Base-by-base conservation (phyloP, 108 stramenopile species). In the Conticribra guillardii region DNA sequence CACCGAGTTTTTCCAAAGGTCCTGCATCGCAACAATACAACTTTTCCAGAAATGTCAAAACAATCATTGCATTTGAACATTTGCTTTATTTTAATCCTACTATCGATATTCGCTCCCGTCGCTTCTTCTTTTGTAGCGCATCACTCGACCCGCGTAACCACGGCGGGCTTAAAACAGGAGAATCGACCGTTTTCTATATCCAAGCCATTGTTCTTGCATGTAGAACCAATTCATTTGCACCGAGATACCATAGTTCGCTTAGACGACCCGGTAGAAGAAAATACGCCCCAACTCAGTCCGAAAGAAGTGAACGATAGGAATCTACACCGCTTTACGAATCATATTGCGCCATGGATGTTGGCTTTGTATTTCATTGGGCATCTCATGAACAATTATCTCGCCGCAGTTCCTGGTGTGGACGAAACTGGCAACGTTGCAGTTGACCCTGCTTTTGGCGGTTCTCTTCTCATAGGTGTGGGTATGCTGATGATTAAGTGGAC, bases 191-290 rank as follows among this genome's bases (percentile, higher is more conserved):
- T n/a, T n/a, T n/a, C n/a, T n/a, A n/a, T n/a, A n/a, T 16, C 34
- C 0, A 60, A 44, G 30, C 53, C 46, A 0, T 49, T 66, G 41
- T 65, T 65, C 48, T 48, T 74, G 24, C 73, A 74, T 41, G 64
- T 74, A 9, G 64, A 74, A 55, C 58, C 63, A 18, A 58, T 74
- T 22, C 73, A 74, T 60, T 11, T 53, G 26, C 73, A 74, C 21
- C 55, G 73, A 11, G 73, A 74, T 50, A 50, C 64, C 15, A 33
- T 74, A 4, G 21, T 74, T 2, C 44, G 48, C 5, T 58, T 74
- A 0, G 64, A 65, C 19, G 73, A 74, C 48, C 73, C 73, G 4
- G 59, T 74, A n/a, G 33, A 54, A 11, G 33, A 50, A 32, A 26
- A 61, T 17, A 29, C 34, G 23, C 1, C 24, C 23, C 46, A 23